A percentile compares a stretch with the other conserved stretches of the same genome.
Evolutionary conservation across 106 monocot species (phyloP).

Genomic region (Ottelia alismoides): DNA sequence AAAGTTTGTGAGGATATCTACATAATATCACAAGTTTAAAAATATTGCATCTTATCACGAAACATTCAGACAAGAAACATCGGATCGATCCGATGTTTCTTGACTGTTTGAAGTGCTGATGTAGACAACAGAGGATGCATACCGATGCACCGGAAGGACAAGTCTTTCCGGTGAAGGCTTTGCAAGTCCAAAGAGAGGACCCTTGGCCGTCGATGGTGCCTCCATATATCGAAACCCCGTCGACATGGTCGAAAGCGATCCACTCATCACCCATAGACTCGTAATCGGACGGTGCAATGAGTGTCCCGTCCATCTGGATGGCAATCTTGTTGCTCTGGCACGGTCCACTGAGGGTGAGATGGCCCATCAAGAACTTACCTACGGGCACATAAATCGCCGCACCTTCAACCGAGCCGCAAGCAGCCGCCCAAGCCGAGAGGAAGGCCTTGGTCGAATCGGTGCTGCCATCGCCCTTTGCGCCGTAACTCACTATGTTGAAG

Average conservation of each 20-base stretch:
- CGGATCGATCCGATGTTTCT: too few relatives aligned
- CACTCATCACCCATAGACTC: conserved; percentile 5
- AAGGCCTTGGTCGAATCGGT: conserved; percentile 27
- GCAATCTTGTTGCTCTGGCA: conserved; percentile 21
- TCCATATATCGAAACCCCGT: conserved; percentile 32
- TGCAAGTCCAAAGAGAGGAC: conserved; percentile 29
- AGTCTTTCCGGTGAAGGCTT: not conserved
- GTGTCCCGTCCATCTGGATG: conserved; percentile 20
- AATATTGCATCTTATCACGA: too few relatives aligned
- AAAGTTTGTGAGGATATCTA: too few relatives aligned
- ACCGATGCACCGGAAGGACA: conserved; percentile 31
- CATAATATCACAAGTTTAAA: too few relatives aligned
- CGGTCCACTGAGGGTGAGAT: conserved; percentile 22
- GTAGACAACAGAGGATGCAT: too few relatives aligned
- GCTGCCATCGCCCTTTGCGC: conserved; percentile 23
- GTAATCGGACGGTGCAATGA: conserved; percentile 20
- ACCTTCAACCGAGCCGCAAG: conserved; percentile 14
- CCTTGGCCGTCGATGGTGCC: conserved; percentile 50
- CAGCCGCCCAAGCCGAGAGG: conserved; percentile 27
- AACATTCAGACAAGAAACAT: too few relatives aligned
- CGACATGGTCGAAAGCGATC: conserved; percentile 24
- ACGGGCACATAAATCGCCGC: conserved; percentile 20
- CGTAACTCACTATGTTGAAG: conserved; percentile 14
- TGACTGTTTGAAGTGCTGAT: too few relatives aligned
- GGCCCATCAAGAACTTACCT: conserved; percentile 27